A percentile compares a stretch with the other conserved stretches of the same genome.
Evolutionary conservation across 768 basidiomycete species (phyloP).

Genomic region (Trametes sanguinea): DNA sequence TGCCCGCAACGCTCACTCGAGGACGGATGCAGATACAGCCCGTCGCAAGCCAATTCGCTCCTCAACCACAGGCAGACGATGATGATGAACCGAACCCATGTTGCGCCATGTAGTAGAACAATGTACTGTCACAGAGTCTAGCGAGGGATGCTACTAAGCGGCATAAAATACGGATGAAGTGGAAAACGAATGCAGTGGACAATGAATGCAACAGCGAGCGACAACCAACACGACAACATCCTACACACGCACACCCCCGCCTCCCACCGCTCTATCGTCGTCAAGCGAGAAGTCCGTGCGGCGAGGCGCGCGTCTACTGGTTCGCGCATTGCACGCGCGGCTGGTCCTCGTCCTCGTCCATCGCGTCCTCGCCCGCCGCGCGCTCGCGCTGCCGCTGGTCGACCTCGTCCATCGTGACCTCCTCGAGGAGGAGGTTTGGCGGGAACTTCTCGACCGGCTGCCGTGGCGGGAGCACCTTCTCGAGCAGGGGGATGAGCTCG

Average conservation of each 20-base stretch:
- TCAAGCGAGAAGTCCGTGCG: not conserved
- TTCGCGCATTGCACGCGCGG: conserved; percentile 96
- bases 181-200: conserved; percentile 21
- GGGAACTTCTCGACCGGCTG: conserved; percentile 63
- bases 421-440: conserved; percentile 74
- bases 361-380: conserved; percentile 68
- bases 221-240: conserved; percentile 8
- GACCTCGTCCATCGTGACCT: conserved; percentile 79
- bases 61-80: too few species aligned
- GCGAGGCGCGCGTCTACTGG: conserved; percentile 49
- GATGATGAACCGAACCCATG: not conserved
- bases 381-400: conserved; percentile 63
- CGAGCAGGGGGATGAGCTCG: conserved; percentile 67
- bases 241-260: conserved; percentile 7
- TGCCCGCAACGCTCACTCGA: too few species aligned
- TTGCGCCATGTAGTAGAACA: conserved; percentile 18
- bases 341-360: conserved; percentile 88
- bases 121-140: conserved; percentile 24
- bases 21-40: too few species aligned
- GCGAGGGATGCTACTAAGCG: conserved; percentile 22
- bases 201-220: conserved; percentile 22
- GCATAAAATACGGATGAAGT: conserved; percentile 18
- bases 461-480: conserved; percentile 83
- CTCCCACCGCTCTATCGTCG: not conserved
- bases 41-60: too few species aligned